Evolutionary conservation across 2,329 filamentous ascomycete genomes (phyloP).

Genomic region (Alternaria ethzedia): DNA sequence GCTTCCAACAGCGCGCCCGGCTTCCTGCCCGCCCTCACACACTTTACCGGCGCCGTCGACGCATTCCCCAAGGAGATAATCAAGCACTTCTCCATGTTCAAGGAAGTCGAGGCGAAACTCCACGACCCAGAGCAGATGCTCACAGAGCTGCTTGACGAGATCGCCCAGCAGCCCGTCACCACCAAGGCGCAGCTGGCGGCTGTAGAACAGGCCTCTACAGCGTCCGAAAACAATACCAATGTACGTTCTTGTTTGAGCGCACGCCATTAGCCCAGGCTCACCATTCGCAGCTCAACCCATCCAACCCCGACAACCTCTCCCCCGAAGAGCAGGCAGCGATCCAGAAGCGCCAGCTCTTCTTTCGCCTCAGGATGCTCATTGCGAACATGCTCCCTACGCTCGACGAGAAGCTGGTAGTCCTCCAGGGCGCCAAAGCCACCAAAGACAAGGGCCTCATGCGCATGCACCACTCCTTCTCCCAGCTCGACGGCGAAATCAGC

Average conservation of each 20-base stretch:
- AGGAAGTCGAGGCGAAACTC: constrained; percentile 97
- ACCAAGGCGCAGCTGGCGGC: constrained; percentile 38
- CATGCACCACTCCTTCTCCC: constrained; percentile 84
- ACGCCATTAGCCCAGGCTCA: constrained; percentile 24
- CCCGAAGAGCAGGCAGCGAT: constrained; percentile 60
- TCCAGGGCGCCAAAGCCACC: constrained; percentile 89
- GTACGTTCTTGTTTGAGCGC: constrained; percentile 46
- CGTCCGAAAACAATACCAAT: constrained; percentile 49
- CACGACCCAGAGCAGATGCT: constrained; percentile 86
- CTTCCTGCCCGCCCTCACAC: constrained; percentile 71
- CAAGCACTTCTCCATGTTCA: constrained; percentile 91
- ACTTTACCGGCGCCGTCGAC: constrained; percentile 89
- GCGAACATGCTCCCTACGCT: constrained; percentile 86
- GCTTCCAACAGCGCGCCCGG: constrained; percentile 49
- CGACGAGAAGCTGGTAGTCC: constrained; percentile 97
- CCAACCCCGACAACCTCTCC: constrained; percentile 34
- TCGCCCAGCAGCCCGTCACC: constrained; percentile 57
- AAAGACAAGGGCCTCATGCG: constrained; percentile 83
- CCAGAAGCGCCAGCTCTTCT: constrained; percentile 75
- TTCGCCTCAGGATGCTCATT: constrained; percentile 77
- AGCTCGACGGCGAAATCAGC: constrained; percentile 87
- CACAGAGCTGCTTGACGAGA: constrained; percentile 73
- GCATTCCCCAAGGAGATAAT: constrained; percentile 94
- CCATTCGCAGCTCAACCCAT: constrained; percentile 33
- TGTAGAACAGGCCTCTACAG: constrained; percentile 35